Conservation (phyloP, 768 basidiomycete species). For the Trametes sanguinea region DNA sequence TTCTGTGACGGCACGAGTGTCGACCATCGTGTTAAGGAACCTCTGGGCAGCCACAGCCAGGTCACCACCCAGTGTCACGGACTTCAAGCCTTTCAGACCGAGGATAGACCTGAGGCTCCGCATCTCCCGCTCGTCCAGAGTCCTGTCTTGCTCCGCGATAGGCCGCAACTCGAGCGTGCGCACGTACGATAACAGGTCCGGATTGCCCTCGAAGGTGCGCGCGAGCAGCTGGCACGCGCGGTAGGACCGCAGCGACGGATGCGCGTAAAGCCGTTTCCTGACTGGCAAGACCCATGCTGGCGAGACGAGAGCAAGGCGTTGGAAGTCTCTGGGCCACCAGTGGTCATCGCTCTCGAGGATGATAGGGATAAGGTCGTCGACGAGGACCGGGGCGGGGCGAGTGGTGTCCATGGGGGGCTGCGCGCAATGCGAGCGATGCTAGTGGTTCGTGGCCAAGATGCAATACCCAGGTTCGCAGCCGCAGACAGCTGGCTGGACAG, state of each 20-base stretch:
- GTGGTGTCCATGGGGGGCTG: slow-evolving; percentile 10
- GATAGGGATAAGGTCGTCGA: slow-evolving; percentile 54
- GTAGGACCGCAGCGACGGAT: slow-evolving; percentile 45
- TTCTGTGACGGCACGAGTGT: slow-evolving; percentile 43
- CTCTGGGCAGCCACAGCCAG: slow-evolving; percentile 49
- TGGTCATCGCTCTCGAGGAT: slow-evolving; percentile 50
- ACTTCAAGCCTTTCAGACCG: slow-evolving; percentile 41
- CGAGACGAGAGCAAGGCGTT: slow-evolving; percentile 52
- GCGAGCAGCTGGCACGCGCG: slow-evolving; percentile 44
- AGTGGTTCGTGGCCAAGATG: slow-evolving; percentile 10
- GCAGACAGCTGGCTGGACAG: background rate
- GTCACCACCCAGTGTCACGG: slow-evolving; percentile 50
- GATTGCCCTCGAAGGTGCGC: slow-evolving; percentile 42
- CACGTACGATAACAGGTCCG: slow-evolving; percentile 39
- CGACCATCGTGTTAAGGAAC: slow-evolving; percentile 45
- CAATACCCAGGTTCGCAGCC: background rate
- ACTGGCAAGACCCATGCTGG: slow-evolving; percentile 47
- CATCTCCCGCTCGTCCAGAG: slow-evolving; percentile 34
- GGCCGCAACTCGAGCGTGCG: slow-evolving; percentile 47
- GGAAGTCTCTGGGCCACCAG: slow-evolving; percentile 58
- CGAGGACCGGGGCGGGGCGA: slow-evolving; percentile 33
- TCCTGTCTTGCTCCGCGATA: slow-evolving; percentile 13
- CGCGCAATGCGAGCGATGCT: slow-evolving; percentile 15
- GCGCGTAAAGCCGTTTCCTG: slow-evolving; percentile 47
- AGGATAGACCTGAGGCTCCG: slow-evolving; percentile 45